phyloP scores from a whole-genome alignment of 2,329 filamentous ascomycete species.

The Stemphylium beticola region DNA sequence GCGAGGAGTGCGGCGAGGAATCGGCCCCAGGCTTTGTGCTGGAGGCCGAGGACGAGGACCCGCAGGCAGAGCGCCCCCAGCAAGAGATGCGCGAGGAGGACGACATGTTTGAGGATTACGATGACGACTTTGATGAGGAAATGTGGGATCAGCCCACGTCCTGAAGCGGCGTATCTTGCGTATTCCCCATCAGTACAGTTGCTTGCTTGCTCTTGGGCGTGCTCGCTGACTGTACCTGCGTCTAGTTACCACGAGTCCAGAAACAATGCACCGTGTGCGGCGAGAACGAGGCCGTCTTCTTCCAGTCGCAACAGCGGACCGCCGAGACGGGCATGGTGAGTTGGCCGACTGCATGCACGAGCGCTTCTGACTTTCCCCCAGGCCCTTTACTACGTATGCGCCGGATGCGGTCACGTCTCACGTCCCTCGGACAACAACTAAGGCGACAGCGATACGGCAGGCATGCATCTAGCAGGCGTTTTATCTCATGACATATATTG shows the following conservation, averaged over 20 bases:
- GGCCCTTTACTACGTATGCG: constrained; percentile 75
- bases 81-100: constrained; percentile 17
- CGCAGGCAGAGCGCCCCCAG: constrained; percentile 29
- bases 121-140: constrained; percentile 34
- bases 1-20: constrained; percentile 58
- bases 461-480: constrained; percentile 44
- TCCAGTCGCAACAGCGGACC: constrained; percentile 97
- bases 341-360: not conserved
- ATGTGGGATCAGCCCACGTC: constrained; percentile 41
- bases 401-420: constrained; percentile 89
- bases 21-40: constrained; percentile 53
- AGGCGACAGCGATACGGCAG: constrained; percentile 14
- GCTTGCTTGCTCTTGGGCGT: constrained; percentile 47
- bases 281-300: constrained; percentile 93
- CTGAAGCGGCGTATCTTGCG: constrained; percentile 29
- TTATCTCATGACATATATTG: constrained; percentile 28
- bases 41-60: constrained; percentile 50
- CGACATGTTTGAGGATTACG: constrained; percentile 23
- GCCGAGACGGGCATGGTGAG: constrained; percentile 96
- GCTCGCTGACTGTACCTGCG: constrained; percentile 45
- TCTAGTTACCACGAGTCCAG: constrained; percentile 88
- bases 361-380: constrained; percentile 31
- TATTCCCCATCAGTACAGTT: constrained; percentile 33
- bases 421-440: constrained; percentile 28
- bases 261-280: constrained; percentile 84